These are phyloP conservation scores for Nicotiana noctiflora DNA, from an alignment of 257 asterid species.

Conservation along the genomic window DNA sequence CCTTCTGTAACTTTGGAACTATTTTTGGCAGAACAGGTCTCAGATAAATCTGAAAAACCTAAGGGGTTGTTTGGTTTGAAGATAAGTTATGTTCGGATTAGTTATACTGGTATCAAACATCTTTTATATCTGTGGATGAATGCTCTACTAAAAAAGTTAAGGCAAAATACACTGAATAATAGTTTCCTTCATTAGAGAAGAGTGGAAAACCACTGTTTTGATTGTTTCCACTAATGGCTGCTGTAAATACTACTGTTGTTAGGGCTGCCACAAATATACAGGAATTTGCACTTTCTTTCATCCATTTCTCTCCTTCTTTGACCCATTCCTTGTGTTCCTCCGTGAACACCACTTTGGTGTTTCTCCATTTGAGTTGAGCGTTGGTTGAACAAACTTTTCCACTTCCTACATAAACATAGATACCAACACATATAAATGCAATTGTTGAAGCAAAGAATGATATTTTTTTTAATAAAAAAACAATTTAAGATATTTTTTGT, in stretches of 20 bases:
- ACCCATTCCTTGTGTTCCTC: conserved; percentile 16
- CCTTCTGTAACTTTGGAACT: neutral
- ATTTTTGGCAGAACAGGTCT: neutral
- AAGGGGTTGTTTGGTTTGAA: too few relatives aligned
- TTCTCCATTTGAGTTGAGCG: conserved; percentile 20
- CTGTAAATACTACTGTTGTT: conserved; percentile 15
- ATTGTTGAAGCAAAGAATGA: neutral
- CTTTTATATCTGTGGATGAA: too few relatives aligned
- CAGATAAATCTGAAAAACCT: neutral
- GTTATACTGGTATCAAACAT: too few relatives aligned
- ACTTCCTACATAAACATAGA: conserved; percentile 22
- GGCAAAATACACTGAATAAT: too few relatives aligned
- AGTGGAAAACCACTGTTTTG: conserved; percentile 6
- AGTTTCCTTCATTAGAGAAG: neutral
- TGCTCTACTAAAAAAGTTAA: too few relatives aligned
- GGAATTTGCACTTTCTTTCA: conserved; percentile 21
- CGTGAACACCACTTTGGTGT: conserved; percentile 14
- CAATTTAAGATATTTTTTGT: too few relatives aligned
- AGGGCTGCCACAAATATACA: conserved; percentile 19
- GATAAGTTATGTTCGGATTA: too few relatives aligned
- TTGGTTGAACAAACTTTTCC: conserved; percentile 25
- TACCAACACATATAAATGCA: neutral
- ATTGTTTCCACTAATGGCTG: conserved; percentile 17
- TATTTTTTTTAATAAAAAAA: neutral
- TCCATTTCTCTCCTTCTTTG: conserved; percentile 16